Percentiles rank a stretch among this genome's conserved stretches.
Conservation (phyloP, 208 protist species). For the Acanthamoeba divionensis region DNA sequence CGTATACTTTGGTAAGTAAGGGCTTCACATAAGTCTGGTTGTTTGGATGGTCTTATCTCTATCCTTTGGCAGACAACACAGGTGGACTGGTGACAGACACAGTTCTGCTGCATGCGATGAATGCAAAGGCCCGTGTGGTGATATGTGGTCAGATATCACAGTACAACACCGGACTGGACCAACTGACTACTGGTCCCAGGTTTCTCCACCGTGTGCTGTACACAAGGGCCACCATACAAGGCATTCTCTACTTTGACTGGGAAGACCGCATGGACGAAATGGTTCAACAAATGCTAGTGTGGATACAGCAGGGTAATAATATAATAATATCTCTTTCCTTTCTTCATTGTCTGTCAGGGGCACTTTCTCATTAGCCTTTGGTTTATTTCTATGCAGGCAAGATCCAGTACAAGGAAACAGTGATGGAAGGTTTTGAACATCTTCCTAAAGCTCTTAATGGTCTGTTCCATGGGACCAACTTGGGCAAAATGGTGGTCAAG, state of each 20-base stretch:
- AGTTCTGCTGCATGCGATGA: conserved; percentile 32
- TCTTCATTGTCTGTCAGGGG: neutral
- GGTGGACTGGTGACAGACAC: conserved; percentile 62
- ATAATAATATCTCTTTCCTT: neutral
- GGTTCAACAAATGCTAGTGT: neutral
- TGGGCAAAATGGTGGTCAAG: conserved; percentile 41
- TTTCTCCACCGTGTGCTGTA: conserved; percentile 19
- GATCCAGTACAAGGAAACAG: conserved; percentile 27
- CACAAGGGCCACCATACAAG: conserved; percentile 37
- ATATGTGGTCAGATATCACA: conserved; percentile 60
- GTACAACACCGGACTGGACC: conserved; percentile 11
- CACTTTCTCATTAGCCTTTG: neutral
- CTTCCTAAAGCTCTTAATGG: neutral
- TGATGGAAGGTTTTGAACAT: conserved; percentile 41
- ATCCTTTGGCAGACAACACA: conserved; percentile 67
- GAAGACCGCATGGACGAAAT: neutral
- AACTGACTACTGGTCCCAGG: conserved; percentile 1
- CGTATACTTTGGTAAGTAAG: conserved; percentile 72
- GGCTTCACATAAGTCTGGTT: neutral
- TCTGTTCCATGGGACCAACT: conserved; percentile 2
- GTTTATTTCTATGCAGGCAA: neutral
- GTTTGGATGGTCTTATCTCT: neutral
- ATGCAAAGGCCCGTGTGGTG: conserved; percentile 48
- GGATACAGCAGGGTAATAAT: neutral
- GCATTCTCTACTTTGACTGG: conserved; percentile 9